phyloP scores from a whole-genome alignment of 345 rosid species.

The Eucalyptus fibrosa region DNA sequence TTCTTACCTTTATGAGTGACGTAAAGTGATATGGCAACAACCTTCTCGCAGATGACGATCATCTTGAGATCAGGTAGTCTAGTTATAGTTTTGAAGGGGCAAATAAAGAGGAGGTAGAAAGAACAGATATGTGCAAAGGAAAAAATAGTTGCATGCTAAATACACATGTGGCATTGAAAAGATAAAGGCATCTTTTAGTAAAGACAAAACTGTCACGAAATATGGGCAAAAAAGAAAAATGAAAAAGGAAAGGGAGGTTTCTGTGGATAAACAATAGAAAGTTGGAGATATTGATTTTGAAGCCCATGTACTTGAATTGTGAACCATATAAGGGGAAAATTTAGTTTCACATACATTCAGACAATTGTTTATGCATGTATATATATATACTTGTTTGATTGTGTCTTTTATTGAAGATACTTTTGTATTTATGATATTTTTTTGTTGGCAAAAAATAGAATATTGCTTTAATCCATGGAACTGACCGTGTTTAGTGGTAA shows the following conservation, averaged over 20 bases:
- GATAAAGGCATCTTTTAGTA: neutral
- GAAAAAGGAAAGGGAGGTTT: neutral
- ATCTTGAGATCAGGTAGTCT: neutral
- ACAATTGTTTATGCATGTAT: neutral
- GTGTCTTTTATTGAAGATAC: neutral
- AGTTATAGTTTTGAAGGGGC: neutral
- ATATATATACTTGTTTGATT: neutral
- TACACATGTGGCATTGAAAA: neutral
- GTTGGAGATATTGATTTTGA: neutral
- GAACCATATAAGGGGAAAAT: neutral
- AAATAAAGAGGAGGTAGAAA: neutral
- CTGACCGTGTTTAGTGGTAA: neutral
- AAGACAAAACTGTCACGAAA: neutral
- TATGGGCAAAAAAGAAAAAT: neutral
- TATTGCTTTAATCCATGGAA: neutral
- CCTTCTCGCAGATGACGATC: neutral
- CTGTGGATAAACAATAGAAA: neutral
- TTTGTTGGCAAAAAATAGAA: neutral
- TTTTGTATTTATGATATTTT: neutral
- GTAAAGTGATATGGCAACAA: neutral
- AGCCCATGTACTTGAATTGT: neutral
- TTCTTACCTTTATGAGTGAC: neutral
- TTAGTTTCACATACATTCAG: neutral
- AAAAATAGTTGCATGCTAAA: neutral
- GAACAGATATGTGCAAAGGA: neutral